These are phyloP conservation scores for Epicoccum nigrum DNA, from an alignment of 2,329 filamentous ascomycete genomes.

Conservation along the genomic window DNA sequence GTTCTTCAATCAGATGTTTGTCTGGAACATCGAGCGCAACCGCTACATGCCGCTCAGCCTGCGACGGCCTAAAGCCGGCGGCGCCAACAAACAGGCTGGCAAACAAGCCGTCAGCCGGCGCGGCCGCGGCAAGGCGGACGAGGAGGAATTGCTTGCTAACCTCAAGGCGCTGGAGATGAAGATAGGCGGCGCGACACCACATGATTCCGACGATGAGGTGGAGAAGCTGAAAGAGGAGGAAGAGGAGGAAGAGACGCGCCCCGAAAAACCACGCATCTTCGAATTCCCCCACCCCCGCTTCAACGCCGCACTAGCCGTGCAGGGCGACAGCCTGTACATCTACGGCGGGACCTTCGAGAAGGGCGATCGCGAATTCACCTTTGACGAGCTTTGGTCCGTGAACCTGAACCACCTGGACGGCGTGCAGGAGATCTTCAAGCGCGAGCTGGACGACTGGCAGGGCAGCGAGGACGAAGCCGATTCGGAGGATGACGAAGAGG, in stretches of 20 bases:
- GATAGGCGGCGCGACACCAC: slow-evolving; percentile 60
- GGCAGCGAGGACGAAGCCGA: slow-evolving; percentile 53
- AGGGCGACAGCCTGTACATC: slow-evolving; percentile 90
- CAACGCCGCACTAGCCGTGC: slow-evolving; percentile 87
- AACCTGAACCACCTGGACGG: slow-evolving; percentile 95
- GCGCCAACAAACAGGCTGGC: slow-evolving; percentile 61
- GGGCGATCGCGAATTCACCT: slow-evolving; percentile 91
- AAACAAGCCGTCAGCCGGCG: slow-evolving; percentile 52
- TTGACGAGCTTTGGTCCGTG: slow-evolving; percentile 91
- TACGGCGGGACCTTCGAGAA: slow-evolving; percentile 96
- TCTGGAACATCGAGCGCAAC: slow-evolving; percentile 95
- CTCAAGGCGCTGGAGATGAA: slow-evolving; percentile 84
- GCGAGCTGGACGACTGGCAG: slow-evolving; percentile 87
- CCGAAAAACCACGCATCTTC: slow-evolving; percentile 66
- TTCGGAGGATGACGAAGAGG: slow-evolving; percentile 54
- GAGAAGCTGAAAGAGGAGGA: slow-evolving; percentile 40
- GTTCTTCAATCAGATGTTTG: slow-evolving; percentile 91
- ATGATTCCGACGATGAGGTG: slow-evolving; percentile 43
- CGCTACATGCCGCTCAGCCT: slow-evolving; percentile 86
- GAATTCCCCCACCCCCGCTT: slow-evolving; percentile 91
- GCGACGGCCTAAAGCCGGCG: slow-evolving; percentile 72
- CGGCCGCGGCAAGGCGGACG: slow-evolving; percentile 84
- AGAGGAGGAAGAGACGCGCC: slow-evolving; percentile 59
- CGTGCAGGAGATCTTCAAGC: slow-evolving; percentile 86
- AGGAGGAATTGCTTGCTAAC: slow-evolving; percentile 87